Conservation (phyloP, 2,329 filamentous ascomycete species). For the Bipolaris zeicola region DNA sequence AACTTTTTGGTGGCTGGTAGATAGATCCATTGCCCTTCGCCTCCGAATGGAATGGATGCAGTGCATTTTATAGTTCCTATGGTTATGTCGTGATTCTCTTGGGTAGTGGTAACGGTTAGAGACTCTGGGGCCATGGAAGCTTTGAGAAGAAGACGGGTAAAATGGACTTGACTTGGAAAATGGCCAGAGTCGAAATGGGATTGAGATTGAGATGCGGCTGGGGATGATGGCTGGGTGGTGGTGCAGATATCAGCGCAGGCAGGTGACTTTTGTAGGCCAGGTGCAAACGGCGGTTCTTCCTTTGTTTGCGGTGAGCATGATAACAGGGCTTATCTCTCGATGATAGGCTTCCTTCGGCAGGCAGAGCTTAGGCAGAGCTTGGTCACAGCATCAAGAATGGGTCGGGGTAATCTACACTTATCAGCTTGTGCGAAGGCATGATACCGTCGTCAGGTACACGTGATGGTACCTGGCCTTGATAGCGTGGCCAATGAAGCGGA, state of each 20-base stretch:
- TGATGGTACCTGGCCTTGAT: slow-evolving; percentile 7
- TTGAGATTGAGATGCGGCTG: background rate
- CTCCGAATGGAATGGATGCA: slow-evolving; percentile 51
- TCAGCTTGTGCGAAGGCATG: slow-evolving; percentile 9
- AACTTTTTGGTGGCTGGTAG: slow-evolving; percentile 49
- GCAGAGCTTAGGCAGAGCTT: slow-evolving; percentile 1
- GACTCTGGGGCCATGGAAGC: slow-evolving; percentile 25
- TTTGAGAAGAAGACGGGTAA: background rate
- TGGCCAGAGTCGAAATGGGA: background rate
- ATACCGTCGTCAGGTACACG: slow-evolving; percentile 4
- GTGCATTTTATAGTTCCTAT: slow-evolving; percentile 42
- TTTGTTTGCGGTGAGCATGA: slow-evolving; percentile 31
- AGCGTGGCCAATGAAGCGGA: background rate
- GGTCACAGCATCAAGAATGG: slow-evolving; percentile 9
- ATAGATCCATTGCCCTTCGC: slow-evolving; percentile 51
- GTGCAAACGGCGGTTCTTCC: slow-evolving; percentile 8
- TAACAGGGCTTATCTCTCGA: slow-evolving; percentile 37
- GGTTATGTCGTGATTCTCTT: slow-evolving; percentile 27
- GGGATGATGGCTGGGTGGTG: background rate
- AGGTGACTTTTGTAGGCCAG: slow-evolving; percentile 18
- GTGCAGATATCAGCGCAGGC: background rate
- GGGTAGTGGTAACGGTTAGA: slow-evolving; percentile 17
- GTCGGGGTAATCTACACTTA: slow-evolving; percentile 12
- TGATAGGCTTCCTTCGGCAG: slow-evolving; percentile 40
- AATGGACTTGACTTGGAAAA: background rate